Base-by-base conservation (phyloP, 108 stramenopile species). In the Cylindrotheca fusiformis region DNA sequence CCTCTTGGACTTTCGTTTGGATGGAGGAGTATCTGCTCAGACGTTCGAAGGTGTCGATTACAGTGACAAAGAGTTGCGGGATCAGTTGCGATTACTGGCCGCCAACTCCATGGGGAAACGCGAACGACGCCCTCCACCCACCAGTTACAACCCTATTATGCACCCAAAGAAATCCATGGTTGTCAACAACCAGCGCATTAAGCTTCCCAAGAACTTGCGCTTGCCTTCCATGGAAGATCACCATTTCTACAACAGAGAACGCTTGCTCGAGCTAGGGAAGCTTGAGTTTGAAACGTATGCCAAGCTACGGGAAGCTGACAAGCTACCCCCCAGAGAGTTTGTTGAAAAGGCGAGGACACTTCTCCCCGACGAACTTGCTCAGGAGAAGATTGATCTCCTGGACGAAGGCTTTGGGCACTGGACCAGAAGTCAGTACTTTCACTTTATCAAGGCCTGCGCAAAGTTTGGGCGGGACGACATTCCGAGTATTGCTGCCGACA, bases 191-290 rank as follows among this genome's bases (percentile, higher is more conserved):
- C 72, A 63, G 12, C 79, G 79, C 32, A 82, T 89, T 68, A 90
- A 86, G 56, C 74, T 92, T 29, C 88, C 90, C 6, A 76, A 74
- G 60, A 63, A 71, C 60, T 58, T 93, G 23, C 85, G 85, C 26
- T 41, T 93, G 48, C 92, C 95, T n/a, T 76, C 69, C 25, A 96
- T 96, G 95, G 93, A 95, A 72, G 94, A 96, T 66, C 91, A 93
- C 58, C 95, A 97, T 58, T 97, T 98, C 62, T 97, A 90, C 87
- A 87, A 96, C 61, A 68, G 85, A 22, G 92, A 93, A 32, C 72
- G 94, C 4, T 67, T 98, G 25, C 55, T 91, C 49, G 92, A 93
- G 50, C 67, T 98, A 28, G 79, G 81, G 50, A 87, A 85, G 44
- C 60, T 89, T 19, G 87, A 93, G 63, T 85, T 88, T 55, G 81